Conservation (phyloP, 441 rosid genomes). For the Oxalis stricta region DNA sequence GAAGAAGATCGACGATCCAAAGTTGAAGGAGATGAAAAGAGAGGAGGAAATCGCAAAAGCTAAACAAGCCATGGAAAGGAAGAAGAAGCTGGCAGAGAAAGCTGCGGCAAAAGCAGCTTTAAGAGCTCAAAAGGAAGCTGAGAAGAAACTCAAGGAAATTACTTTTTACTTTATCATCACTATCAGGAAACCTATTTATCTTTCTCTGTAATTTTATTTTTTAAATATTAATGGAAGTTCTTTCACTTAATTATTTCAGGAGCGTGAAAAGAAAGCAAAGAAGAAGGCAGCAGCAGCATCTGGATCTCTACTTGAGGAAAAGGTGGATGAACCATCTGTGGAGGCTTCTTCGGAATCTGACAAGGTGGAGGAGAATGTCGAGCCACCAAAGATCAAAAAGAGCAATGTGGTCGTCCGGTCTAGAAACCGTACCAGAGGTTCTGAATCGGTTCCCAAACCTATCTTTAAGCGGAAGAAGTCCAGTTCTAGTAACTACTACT, state of each 20-base stretch:
- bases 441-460: conserved; percentile 48
- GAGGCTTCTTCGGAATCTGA: conserved; percentile 34
- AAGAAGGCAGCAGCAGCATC: conserved; percentile 46
- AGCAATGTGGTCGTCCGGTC: conserved; percentile 29
- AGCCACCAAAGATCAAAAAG: conserved; percentile 26
- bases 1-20: conserved; percentile 37
- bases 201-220: background rate
- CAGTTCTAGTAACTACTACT: conserved; percentile 45
- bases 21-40: conserved; percentile 69
- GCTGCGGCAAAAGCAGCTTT: conserved; percentile 70
- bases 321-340: too few species aligned
- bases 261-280: conserved; percentile 69
- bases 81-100: conserved; percentile 85
- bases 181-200: background rate
- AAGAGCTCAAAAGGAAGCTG: conserved; percentile 81
- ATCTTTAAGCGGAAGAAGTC: conserved; percentile 60
- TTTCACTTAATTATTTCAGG: conserved; percentile 29
- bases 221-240: too few species aligned
- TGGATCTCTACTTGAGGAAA: conserved; percentile 14
- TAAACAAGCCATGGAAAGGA: conserved; percentile 78
- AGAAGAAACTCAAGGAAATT: conserved; percentile 77
- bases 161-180: background rate
- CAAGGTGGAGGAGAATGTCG: conserved; percentile 26
- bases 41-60: conserved; percentile 78
- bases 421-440: conserved; percentile 36